Conservation (phyloP, 306 rosid genomes). For the Begonia peltatifolia region DNA sequence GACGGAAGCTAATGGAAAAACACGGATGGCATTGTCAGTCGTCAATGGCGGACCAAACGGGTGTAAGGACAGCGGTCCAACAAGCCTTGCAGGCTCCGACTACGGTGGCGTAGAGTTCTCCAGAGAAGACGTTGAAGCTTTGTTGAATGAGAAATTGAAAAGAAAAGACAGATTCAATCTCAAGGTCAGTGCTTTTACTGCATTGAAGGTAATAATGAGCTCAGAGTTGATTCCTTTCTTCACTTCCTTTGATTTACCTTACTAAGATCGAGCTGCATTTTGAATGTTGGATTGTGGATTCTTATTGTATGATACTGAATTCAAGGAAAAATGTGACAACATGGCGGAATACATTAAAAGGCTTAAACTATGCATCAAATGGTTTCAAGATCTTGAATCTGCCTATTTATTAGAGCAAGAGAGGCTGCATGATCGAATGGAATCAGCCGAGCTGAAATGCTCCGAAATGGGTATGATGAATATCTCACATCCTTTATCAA, state of each 20-base stretch:
- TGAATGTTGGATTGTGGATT: slow-evolving; percentile 1
- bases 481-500: not conserved
- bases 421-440: slow-evolving; percentile 46
- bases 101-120: slow-evolving; percentile 66
- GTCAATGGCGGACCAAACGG: slow-evolving; percentile 72
- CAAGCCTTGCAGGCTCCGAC: slow-evolving; percentile 83
- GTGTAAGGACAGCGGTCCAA: slow-evolving; percentile 64
- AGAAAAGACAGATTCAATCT: slow-evolving; percentile 88
- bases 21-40: slow-evolving; percentile 40
- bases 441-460: slow-evolving; percentile 52
- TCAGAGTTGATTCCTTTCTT: not conserved
- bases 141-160: slow-evolving; percentile 65
- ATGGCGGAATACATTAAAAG: slow-evolving; percentile 81
- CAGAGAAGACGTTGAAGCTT: slow-evolving; percentile 81
- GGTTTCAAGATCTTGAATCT: slow-evolving; percentile 91
- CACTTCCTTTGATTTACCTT: not conserved
- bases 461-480: slow-evolving; percentile 47
- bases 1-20: slow-evolving; percentile 65
- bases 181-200: slow-evolving; percentile 47
- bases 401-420: slow-evolving; percentile 75
- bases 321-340: slow-evolving; percentile 90
- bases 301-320: slow-evolving; percentile 5
- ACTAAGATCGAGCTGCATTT: slow-evolving; percentile 3
- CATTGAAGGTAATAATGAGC: slow-evolving; percentile 9
- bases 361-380: slow-evolving; percentile 80